Evolutionary conservation across 768 basidiomycete genomes (phyloP).

Genomic region (Auricularia auricula-judae): DNA sequence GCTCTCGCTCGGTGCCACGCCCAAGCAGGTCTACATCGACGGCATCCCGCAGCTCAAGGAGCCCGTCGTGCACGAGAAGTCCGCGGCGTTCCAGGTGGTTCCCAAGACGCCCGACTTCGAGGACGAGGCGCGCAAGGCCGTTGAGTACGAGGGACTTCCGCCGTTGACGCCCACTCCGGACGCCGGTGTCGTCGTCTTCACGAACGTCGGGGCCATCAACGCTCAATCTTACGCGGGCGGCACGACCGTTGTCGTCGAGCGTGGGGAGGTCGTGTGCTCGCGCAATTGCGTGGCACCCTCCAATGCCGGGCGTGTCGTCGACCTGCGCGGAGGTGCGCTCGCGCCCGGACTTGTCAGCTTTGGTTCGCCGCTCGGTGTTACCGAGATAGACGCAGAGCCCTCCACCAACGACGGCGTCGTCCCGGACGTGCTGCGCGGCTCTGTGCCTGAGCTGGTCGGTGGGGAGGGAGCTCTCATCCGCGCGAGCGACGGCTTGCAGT

Average conservation of each 20-base stretch:
- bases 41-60: conserved; percentile 58
- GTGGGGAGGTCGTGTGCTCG: conserved; percentile 46
- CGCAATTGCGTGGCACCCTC: conserved; percentile 16
- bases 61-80: conserved; percentile 43
- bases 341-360: conserved; percentile 38
- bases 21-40: conserved; percentile 75
- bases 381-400: conserved; percentile 54
- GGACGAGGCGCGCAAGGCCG: conserved; percentile 39
- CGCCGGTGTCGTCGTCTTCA: conserved; percentile 40
- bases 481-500: conserved; percentile 67
- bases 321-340: conserved; percentile 58
- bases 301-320: conserved; percentile 24
- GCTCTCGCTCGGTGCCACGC: conserved; percentile 64
- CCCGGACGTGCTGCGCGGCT: conserved; percentile 34
- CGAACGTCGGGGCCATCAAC: conserved; percentile 47
- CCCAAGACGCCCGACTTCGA: conserved; percentile 52
- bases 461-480: conserved; percentile 35
- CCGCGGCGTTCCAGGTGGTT: conserved; percentile 36
- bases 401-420: conserved; percentile 45
- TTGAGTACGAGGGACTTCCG: conserved; percentile 55
- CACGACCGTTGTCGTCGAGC: conserved; percentile 31
- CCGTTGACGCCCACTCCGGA: conserved; percentile 38
- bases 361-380: conserved; percentile 41
- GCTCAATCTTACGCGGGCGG: conserved; percentile 16
- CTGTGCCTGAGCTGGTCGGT: conserved; percentile 31